Percentiles rank a stretch among this genome's conserved stretches.
Conservation (phyloP, 768 basidiomycete species). For the Leccinellum albellum region DNA sequence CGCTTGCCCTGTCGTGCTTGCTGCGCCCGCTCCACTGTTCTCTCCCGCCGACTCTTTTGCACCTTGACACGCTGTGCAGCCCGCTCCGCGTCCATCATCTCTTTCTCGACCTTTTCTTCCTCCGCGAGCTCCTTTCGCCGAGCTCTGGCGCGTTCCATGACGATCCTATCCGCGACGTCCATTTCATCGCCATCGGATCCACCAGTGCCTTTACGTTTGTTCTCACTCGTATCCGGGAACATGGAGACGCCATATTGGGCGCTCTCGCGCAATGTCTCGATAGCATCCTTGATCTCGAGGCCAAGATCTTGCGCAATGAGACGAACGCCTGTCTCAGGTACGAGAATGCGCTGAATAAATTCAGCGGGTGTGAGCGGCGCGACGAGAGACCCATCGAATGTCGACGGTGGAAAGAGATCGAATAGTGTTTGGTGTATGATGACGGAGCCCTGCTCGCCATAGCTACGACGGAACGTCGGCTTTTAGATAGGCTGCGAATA, state of each 20-base stretch:
- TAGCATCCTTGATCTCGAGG: slow-evolving; percentile 45
- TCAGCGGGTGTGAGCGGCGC: slow-evolving; percentile 68
- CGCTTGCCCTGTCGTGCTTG: slow-evolving; percentile 5
- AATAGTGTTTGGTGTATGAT: slow-evolving; percentile 77
- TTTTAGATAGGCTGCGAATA: not conserved
- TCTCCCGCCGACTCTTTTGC: slow-evolving; percentile 15
- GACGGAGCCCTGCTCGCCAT: slow-evolving; percentile 80
- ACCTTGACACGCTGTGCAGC: slow-evolving; percentile 23
- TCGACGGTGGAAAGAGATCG: slow-evolving; percentile 64
- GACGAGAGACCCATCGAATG: slow-evolving; percentile 50
- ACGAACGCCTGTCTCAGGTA: slow-evolving; percentile 79
- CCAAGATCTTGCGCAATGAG: slow-evolving; percentile 79
- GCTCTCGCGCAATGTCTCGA: slow-evolving; percentile 67
- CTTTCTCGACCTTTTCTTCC: slow-evolving; percentile 36
- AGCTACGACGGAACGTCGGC: slow-evolving; percentile 42
- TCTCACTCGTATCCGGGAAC: slow-evolving; percentile 56
- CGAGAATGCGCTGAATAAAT: slow-evolving; percentile 80
- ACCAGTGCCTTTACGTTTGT: slow-evolving; percentile 33
- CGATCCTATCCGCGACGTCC: slow-evolving; percentile 38
- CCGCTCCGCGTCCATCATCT: slow-evolving; percentile 21
- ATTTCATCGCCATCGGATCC: slow-evolving; percentile 31
- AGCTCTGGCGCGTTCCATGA: slow-evolving; percentile 40
- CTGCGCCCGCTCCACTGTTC: slow-evolving; percentile 22
- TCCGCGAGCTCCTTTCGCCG: slow-evolving; percentile 40
- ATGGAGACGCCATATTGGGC: slow-evolving; percentile 80